Conservation (phyloP, 352 stramenopile species). For the Thraustotheca clavata region DNA sequence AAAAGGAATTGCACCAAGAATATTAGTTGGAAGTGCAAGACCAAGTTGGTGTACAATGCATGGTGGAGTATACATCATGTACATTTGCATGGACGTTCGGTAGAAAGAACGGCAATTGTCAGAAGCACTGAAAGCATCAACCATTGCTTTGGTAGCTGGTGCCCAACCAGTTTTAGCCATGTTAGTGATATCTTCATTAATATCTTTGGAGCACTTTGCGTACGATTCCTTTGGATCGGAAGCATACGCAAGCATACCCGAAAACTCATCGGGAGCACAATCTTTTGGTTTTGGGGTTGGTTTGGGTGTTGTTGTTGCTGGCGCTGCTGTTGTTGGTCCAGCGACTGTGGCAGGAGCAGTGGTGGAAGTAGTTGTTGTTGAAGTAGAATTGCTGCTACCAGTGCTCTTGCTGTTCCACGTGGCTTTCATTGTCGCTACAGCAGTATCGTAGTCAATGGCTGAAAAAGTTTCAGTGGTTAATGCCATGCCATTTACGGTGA, state of each 20-base stretch:
- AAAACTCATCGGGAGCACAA: neutral
- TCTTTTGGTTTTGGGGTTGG: neutral
- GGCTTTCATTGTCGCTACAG: neutral
- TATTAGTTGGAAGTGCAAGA: neutral
- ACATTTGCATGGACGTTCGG: neutral
- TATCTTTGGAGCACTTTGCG: neutral
- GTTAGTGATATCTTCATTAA: neutral
- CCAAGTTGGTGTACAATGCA: slow-evolving; percentile 4
- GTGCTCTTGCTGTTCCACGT: too few species aligned
- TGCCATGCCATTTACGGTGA: neutral
- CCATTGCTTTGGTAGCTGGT: neutral
- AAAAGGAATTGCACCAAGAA: neutral
- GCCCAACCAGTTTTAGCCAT: neutral
- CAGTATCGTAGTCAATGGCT: neutral
- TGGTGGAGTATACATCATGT: neutral
- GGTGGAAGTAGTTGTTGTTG: too few species aligned
- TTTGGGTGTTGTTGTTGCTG: neutral
- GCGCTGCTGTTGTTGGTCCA: neutral
- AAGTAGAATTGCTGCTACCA: too few species aligned
- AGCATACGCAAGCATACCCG: neutral
- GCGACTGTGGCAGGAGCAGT: neutral
- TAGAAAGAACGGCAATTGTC: neutral
- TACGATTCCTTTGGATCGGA: neutral
- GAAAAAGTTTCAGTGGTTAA: neutral
- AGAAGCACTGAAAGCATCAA: neutral